Percentiles rank a stretch among this genome's conserved stretches.
These are phyloP conservation scores for Rhodamnia argentea DNA, from an alignment of 345 rosid genomes.

Conservation along the genomic window DNA sequence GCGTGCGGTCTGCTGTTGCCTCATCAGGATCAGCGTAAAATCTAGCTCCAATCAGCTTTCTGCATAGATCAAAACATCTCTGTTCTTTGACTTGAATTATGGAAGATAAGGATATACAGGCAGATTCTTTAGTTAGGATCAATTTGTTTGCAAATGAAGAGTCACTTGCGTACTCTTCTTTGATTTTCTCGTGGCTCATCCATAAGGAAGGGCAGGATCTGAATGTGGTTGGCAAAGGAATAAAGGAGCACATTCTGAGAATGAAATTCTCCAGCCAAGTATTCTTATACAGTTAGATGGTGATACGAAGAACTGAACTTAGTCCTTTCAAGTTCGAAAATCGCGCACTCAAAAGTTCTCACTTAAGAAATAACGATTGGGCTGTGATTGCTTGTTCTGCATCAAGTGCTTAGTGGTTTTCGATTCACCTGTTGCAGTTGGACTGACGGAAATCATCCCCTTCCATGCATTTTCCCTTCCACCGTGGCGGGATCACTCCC, in stretches of 20 bases:
- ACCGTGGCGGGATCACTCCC: constrained; percentile 46
- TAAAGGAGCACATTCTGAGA: not conserved
- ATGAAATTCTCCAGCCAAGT: not conserved
- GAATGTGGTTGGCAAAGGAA: not conserved
- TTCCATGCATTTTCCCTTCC: constrained; percentile 65
- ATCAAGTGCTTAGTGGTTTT: not conserved
- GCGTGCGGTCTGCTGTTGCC: constrained; percentile 7
- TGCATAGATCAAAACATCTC: constrained; percentile 5
- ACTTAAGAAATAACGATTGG: not conserved
- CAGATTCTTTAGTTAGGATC: not conserved
- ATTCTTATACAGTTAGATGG: not conserved
- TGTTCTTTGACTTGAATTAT: not conserved
- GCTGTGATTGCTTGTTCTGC: not conserved
- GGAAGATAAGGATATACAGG: not conserved
- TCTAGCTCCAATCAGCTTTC: constrained; percentile 84
- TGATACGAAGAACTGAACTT: not conserved
- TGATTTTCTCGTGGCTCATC: not conserved
- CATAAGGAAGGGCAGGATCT: not conserved
- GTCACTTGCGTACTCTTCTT: not conserved
- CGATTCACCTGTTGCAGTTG: constrained; percentile 52
- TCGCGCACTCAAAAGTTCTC: not conserved
- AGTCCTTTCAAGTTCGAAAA: not conserved
- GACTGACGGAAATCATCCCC: constrained; percentile 36
- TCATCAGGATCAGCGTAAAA: constrained; percentile 27
- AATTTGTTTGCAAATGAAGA: not conserved